Evolutionary conservation across 2,329 filamentous ascomycete species (phyloP), one percentile per base, ranked within the genome.

Genomic region (Bipolaris cookei): DNA sequence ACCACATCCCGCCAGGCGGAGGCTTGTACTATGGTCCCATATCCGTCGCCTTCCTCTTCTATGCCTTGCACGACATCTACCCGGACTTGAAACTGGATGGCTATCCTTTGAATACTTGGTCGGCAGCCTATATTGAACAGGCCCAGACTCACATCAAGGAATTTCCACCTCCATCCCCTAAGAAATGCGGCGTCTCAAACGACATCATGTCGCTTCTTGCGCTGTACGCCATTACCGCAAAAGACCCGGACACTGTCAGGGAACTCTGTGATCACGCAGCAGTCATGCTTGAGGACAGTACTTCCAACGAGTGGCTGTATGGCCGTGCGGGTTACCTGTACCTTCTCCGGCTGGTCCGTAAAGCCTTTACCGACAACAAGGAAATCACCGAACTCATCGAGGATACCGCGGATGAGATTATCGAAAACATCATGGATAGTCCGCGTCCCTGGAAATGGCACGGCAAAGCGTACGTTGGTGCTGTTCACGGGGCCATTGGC

Each of bases 281-380:
- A 6, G 80, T 84, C 44, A 81, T 81, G 46, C 72, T 79, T 10
- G 77, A 80, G 48, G 66, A 67, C 6, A 79, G 80, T 1, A 81
- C 82, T 23, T 78, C 80, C 41, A 86, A 89, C 51, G 88, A 91
- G 67, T 83, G 88, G 73, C 76, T 89, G 5, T 87, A 88, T 69
- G 89, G 89, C 5, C 82, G 87, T 10, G 86, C 88, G 1, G 89
- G 89, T 0, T 84, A 86, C 51, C 78, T 91, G 21, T 91, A 90
- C 69, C 78, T 90, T 41, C 80, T 91, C 38, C 81, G 89, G 0
- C 76, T 90, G 56, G 84, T 90, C 32, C 83, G 83, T 20, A 80
- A 82, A 25, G 83, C 82, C 60, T 84, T 89, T 43, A 73, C 80
- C 0, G 78, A 81, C 30, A 81, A 83, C 51, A 76, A 77, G 14